phyloP scores from a whole-genome alignment of 2,329 filamentous ascomycete genomes.

The Simplicillium sp. region DNA sequence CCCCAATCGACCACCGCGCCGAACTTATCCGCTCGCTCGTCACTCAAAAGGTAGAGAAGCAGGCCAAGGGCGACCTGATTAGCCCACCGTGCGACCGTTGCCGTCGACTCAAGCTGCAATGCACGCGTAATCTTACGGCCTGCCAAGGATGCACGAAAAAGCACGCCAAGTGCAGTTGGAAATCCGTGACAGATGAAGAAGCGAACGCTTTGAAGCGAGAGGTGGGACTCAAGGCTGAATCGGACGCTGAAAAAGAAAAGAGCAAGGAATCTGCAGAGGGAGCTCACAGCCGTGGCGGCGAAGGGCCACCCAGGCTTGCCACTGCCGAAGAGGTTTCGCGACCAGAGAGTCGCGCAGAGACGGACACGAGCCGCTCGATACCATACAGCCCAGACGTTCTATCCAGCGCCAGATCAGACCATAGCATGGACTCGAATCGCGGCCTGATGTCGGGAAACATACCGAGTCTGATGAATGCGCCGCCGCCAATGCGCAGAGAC shows the following conservation, averaged over 20 bases:
- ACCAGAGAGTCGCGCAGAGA: slow-evolving; percentile 7
- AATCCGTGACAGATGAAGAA: slow-evolving; percentile 68
- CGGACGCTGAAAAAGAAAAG: background rate
- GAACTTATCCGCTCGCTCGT: slow-evolving; percentile 44
- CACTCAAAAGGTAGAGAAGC: slow-evolving; percentile 64
- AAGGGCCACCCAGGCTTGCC: slow-evolving; percentile 2
- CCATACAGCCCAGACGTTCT: slow-evolving; percentile 9
- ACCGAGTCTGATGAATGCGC: background rate
- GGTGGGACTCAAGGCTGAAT: slow-evolving; percentile 10
- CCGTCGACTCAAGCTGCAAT: slow-evolving; percentile 69
- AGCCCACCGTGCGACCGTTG: slow-evolving; percentile 80
- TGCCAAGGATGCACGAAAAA: slow-evolving; percentile 86
- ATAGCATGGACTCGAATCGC: slow-evolving; percentile 1
- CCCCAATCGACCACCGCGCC: slow-evolving; percentile 15
- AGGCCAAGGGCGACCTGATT: slow-evolving; percentile 65
- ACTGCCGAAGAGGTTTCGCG: slow-evolving; percentile 2
- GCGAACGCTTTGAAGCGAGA: slow-evolving; percentile 20
- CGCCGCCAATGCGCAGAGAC: slow-evolving; percentile 10
- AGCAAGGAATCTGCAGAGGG: background rate
- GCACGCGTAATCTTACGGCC: slow-evolving; percentile 76
- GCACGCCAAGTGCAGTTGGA: slow-evolving; percentile 83
- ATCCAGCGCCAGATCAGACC: slow-evolving; percentile 4
- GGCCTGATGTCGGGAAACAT: too few species aligned
- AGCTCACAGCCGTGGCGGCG: background rate
- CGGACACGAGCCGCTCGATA: slow-evolving; percentile 4